Conservation (phyloP, 2,329 filamentous ascomycete species). For the Lasiodiplodia citricola region DNA sequence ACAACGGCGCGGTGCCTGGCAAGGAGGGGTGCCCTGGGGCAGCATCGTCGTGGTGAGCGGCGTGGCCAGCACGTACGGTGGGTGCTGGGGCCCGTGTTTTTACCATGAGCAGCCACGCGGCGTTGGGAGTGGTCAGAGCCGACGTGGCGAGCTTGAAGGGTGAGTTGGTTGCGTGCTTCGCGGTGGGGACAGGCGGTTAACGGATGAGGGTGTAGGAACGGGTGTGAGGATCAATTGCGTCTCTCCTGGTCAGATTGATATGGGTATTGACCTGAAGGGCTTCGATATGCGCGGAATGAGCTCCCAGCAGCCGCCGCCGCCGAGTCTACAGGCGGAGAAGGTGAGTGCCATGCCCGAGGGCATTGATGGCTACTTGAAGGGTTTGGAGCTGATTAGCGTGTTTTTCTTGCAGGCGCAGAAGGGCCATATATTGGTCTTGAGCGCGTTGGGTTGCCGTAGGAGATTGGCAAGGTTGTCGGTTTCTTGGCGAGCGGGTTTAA, state of each 20-base stretch:
- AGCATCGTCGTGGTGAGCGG: conserved; percentile 66
- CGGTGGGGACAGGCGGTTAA: conserved; percentile 35
- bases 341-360: conserved; percentile 38
- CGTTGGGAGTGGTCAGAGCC: conserved; percentile 64
- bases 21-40: conserved; percentile 66
- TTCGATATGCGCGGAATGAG: conserved; percentile 58
- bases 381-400: neutral
- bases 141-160: conserved; percentile 64
- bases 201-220: conserved; percentile 35
- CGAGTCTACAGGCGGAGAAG: conserved; percentile 55
- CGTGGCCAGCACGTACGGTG: conserved; percentile 63
- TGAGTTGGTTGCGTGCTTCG: neutral
- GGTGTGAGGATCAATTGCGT: conserved; percentile 65
- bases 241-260: conserved; percentile 53
- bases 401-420: conserved; percentile 47
- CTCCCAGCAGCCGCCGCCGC: conserved; percentile 59
- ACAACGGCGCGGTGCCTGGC: conserved; percentile 63
- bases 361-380: neutral
- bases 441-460: conserved; percentile 61
- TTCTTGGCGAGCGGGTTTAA: conserved; percentile 68
- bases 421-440: conserved; percentile 64
- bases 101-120: conserved; percentile 66
- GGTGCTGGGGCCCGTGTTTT: conserved; percentile 65
- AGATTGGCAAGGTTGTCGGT: conserved; percentile 65
- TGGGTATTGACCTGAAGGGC: conserved; percentile 53